Evolutionary conservation across 176 grass and related monocot genomes (phyloP).

Genomic region (Pontederia crassipes): DNA sequence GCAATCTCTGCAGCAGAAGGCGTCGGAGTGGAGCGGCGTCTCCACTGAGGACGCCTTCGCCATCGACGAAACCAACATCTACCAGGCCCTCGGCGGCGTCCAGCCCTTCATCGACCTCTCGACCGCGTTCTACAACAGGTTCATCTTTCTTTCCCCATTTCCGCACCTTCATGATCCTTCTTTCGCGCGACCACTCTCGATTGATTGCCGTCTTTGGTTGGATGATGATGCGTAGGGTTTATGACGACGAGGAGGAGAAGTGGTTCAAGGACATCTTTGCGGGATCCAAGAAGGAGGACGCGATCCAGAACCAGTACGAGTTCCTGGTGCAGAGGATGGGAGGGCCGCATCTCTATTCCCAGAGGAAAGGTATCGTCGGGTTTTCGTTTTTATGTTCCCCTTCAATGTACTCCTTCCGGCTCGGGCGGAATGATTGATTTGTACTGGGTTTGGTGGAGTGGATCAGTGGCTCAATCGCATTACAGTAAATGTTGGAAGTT

Average conservation of each 20-base stretch:
- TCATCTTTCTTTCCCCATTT: not conserved
- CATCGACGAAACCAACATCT: constrained; percentile 77
- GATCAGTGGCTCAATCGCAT: too few species aligned
- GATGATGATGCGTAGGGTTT: constrained; percentile 37
- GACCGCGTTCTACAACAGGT: constrained; percentile 97
- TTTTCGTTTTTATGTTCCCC: not conserved
- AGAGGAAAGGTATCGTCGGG: constrained; percentile 57
- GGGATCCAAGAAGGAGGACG: constrained; percentile 81
- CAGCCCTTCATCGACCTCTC: constrained; percentile 88
- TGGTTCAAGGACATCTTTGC: constrained; percentile 89
- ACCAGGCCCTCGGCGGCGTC: constrained; percentile 63
- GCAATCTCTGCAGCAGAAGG: constrained; percentile 91
- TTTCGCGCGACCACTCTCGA: not conserved
- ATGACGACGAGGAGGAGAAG: constrained; percentile 65
- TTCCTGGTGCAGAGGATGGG: constrained; percentile 96
- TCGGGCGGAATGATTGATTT: too few species aligned
- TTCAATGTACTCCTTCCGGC: not conserved
- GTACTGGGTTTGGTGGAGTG: too few species aligned
- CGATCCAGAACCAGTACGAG: constrained; percentile 94
- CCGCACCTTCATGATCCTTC: not conserved
- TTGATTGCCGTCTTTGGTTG: not conserved
- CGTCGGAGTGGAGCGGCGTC: constrained; percentile 88
- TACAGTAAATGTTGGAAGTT: too few species aligned
- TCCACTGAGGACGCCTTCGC: constrained; percentile 65
- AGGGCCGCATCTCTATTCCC: constrained; percentile 68